These are phyloP conservation scores for Mortierella sp. DNA, from an alignment of 371 early-diverging fungal species.

Conservation along the genomic window DNA sequence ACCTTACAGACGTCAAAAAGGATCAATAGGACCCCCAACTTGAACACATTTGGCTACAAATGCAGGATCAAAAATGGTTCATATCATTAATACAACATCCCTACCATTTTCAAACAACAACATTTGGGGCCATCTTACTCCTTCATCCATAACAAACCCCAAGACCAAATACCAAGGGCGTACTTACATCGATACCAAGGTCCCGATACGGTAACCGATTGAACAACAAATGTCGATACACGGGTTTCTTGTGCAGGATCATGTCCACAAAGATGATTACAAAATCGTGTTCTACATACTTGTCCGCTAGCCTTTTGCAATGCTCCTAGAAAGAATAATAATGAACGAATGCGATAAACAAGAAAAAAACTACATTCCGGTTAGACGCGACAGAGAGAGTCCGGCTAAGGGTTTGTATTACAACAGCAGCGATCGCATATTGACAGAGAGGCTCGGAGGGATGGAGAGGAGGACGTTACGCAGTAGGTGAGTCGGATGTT, in stretches of 20 bases:
- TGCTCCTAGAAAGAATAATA: conserved; percentile 60
- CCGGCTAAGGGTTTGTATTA: background rate
- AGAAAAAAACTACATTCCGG: background rate
- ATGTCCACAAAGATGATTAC: conserved; percentile 95
- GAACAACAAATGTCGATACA: conserved; percentile 92
- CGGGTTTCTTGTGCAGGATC: conserved; percentile 92
- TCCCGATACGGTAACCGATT: conserved; percentile 78
- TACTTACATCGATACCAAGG: conserved; percentile 67
- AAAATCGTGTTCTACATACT: conserved; percentile 94
- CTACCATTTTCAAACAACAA: background rate
- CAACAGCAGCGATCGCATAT: background rate
- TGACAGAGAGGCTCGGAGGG: background rate
- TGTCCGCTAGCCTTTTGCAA: conserved; percentile 92
- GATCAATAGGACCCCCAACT: conserved; percentile 85
- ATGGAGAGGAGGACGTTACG: conserved; percentile 46
- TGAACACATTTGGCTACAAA: conserved; percentile 75
- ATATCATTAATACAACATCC: background rate
- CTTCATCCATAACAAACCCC: background rate
- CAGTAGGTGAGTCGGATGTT: conserved; percentile 93
- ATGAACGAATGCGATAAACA: background rate
- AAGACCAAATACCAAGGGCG: background rate
- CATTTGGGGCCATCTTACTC: background rate
- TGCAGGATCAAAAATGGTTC: background rate
- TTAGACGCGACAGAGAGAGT: background rate
- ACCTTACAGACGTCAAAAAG: conserved; percentile 91